Evolutionary conservation across 345 rosid species (phyloP), one percentile per base, ranked within the genome.

Genomic region (Rhodamnia rubescens): DNA sequence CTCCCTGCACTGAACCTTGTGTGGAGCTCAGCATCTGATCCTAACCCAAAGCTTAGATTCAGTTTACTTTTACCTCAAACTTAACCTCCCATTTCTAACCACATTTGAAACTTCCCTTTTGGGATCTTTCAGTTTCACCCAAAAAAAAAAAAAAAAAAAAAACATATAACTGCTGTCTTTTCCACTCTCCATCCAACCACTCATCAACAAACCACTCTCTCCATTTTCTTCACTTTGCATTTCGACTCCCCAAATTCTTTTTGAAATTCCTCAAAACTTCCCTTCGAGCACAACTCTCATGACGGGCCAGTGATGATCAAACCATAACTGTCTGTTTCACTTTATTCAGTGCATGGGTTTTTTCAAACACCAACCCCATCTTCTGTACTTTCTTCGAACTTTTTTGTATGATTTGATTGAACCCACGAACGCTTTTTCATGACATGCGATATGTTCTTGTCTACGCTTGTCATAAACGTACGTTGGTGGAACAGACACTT

Each of bases 111-210:
- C 14, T 40, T 49, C 14, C n/a, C 82, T 27, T 12, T 5, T 10
- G 78, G 24, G 22, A 32, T 69, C 36, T 80, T 86, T 52, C 84
- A 22, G 84, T 84, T 85, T 51, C 87, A 89, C 88, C 88, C 49
- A 53, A 26, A 49, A 49, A 49, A 49, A 12, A 0, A 42, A 42
- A 5, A 9, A 47, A 49, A 49, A 2, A 56, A 87, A 53, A 7
- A 84, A 59, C 42, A 26, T 14, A n/a, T 88, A 88, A 86, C 89
- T 85, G 91, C 85, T 64, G 27, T 40, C 84, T 85, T 51, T 64
- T 42, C 88, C 86, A 15, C 40, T 82, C 82, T 74, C 75, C 80
- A 44, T 82, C 86, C 64, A 89, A 91, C 89, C 85, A 53, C 90
- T 85, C 85, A 82, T 83, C 87, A 86, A 47, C 90, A 53, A 87